These are phyloP conservation scores for Funneliformis caledonium DNA, from an alignment of 371 early-diverging fungal genomes.

Conservation along the genomic window DNA sequence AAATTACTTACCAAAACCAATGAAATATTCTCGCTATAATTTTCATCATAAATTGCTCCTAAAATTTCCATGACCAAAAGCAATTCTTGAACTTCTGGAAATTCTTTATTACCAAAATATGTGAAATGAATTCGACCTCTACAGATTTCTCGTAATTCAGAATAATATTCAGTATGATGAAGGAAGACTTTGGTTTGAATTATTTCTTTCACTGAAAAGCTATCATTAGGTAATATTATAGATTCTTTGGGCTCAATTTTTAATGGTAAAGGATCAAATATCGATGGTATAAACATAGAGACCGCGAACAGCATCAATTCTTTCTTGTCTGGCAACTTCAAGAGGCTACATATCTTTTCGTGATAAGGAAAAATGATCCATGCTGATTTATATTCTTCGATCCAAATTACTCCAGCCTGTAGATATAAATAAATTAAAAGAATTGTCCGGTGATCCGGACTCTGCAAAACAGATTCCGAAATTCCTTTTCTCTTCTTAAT, in stretches of 20 bases:
- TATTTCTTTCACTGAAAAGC: background rate
- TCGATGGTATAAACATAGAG: background rate
- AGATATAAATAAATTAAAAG: background rate
- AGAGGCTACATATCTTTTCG: background rate
- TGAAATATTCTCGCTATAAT: slow-evolving; percentile 2
- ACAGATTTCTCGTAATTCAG: background rate
- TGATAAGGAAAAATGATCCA: background rate
- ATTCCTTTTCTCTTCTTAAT: background rate
- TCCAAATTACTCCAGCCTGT: slow-evolving; percentile 23
- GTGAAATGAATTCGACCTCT: background rate
- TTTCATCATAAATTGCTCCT: background rate
- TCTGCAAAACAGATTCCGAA: too few relatives aligned
- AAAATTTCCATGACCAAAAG: background rate
- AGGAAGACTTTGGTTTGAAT: background rate
- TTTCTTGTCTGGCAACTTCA: background rate
- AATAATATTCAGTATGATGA: background rate
- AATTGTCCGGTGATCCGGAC: too few relatives aligned
- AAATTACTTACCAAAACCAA: background rate
- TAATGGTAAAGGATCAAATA: background rate
- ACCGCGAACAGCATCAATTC: background rate
- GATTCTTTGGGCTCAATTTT: background rate
- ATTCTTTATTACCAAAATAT: background rate
- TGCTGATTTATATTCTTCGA: background rate
- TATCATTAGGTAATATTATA: background rate
- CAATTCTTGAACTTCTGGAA: background rate